Base-by-base conservation (phyloP, 1,284 basidiomycete species). In the Trichosporon ovoides region DNA sequence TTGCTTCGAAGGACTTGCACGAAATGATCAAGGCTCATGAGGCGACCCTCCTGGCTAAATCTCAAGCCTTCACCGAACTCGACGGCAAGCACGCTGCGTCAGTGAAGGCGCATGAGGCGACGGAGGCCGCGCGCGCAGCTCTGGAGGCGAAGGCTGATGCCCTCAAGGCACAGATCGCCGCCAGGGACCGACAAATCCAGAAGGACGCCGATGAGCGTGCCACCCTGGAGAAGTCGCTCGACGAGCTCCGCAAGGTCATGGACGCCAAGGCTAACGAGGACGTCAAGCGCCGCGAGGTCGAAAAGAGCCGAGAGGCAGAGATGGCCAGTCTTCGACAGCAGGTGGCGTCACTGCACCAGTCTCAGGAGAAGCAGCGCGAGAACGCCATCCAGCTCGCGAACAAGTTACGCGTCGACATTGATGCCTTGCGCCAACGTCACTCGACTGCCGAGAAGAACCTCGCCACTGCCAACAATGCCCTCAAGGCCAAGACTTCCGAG, bases 261-360 rank as follows among this genome's bases (percentile, higher is more conserved):
- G 86, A 87, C 55, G 87, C 89, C 6, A 95, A 93, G 77, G 84
- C 86, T 1, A 87, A 85, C 19, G 93, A 96, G 71, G 92, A 93
- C 69, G 87, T 84, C 34, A 87, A 87, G 57, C 84, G 89, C 22
- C 84, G 83, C 52, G 90, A 96, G 72, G 88, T 85, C 2, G 90
- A 92, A 75, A 87, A 87, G 74, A 89, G 88, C 77, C 89, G 87
- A 70, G 92, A 95, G 66, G 83, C 85, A 43, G 94, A 98, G 74
- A 83, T 96, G 18, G 75, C 78, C 1, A 81, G 84, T 24, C 79
- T 97, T 11, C 86, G 94, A n/a, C 75, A 76, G 11, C 86, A 92
- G 69, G 83, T 84, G 34, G 70, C 75, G 0, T 51, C 61, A 3
- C 63, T 67, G 6, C 70, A 72, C 52, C 64, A 68, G 49, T 59